Percentiles rank a stretch among this genome's conserved stretches.
phyloP scores from a whole-genome alignment of 2,329 filamentous ascomycete genomes.

The Xylariaceae sp. region DNA sequence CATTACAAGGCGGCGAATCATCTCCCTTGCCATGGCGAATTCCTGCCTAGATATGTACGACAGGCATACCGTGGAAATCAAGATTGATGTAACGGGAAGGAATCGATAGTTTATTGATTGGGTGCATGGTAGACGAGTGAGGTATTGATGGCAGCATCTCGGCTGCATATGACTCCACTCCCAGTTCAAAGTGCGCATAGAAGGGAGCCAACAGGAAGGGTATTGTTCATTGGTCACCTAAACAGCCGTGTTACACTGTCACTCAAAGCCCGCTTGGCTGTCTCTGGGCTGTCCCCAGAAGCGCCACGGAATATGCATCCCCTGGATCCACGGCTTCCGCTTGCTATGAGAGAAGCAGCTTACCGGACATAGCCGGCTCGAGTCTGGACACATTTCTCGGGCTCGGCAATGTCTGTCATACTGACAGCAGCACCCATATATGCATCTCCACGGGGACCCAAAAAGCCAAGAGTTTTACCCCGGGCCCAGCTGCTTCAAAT shows the following conservation, averaged over 20 bases:
- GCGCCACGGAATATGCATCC: conserved; percentile 23
- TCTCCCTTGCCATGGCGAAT: conserved; percentile 1
- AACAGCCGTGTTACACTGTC: conserved; percentile 10
- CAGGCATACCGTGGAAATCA: conserved; percentile 18
- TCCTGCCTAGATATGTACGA: conserved; percentile 19
- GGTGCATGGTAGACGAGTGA: conserved; percentile 17
- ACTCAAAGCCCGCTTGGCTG: conserved; percentile 2
- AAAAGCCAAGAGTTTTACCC: not conserved
- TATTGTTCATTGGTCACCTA: conserved; percentile 8
- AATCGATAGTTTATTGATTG: conserved; percentile 24
- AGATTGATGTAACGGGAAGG: conserved; percentile 20
- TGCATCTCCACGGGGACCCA: conserved; percentile 3
- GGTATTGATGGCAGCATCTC: conserved; percentile 20
- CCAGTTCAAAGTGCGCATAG: conserved; percentile 5
- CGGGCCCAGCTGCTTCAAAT: conserved; percentile 2
- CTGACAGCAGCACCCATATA: no score
- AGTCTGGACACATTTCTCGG: not conserved
- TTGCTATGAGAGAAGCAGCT: conserved; percentile 11
- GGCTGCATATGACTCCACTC: conserved; percentile 14
- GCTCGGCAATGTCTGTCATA: conserved; percentile 3
- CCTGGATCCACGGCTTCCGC: conserved; percentile 23
- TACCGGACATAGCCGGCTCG: conserved; percentile 12
- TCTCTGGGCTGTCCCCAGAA: conserved; percentile 11
- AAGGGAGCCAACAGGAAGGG: conserved; percentile 2
- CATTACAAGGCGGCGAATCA: conserved; percentile 10